Conservation (phyloP, 176 grass and related monocot species). For the Oryza longistaminata region DNA sequence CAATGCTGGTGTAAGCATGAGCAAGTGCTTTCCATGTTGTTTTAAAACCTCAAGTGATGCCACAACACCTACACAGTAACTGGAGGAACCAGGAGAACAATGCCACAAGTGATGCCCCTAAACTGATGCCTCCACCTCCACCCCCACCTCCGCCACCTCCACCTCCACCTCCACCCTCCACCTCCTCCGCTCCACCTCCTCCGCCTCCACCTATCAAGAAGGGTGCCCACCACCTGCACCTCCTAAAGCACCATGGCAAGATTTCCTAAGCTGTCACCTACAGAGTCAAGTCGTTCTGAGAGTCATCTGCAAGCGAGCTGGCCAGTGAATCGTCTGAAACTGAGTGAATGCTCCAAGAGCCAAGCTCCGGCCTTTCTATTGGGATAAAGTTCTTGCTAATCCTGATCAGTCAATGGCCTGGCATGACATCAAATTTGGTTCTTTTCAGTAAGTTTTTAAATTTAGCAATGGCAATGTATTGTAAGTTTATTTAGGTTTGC, state of each 20-base stretch:
- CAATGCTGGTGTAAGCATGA: conserved; percentile 17
- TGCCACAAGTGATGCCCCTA: conserved; percentile 32
- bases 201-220: conserved; percentile 41
- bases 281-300: conserved; percentile 46
- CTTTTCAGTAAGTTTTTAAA: conserved; percentile 84
- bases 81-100: conserved; percentile 33
- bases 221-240: conserved; percentile 20
- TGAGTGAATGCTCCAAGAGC: conserved; percentile 46
- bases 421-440: conserved; percentile 89
- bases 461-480: not conserved
- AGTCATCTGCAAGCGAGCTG: conserved; percentile 41
- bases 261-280: conserved; percentile 38
- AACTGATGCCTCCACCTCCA: conserved; percentile 22
- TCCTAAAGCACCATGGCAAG: conserved; percentile 34
- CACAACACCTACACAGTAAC: not conserved
- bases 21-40: conserved; percentile 46
- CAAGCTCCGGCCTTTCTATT: conserved; percentile 87
- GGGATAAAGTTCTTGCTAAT: conserved; percentile 94
- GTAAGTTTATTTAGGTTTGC: conserved; percentile 5
- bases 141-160: too few relatives aligned
- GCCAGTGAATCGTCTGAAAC: conserved; percentile 40
- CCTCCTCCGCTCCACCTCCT: conserved; percentile 32
- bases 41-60: conserved; percentile 28
- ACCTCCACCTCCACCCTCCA: too few relatives aligned
- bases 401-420: conserved; percentile 89